phyloP scores from a whole-genome alignment of 2,329 filamentous ascomycete genomes.

The Stachybotrys elegans region DNA sequence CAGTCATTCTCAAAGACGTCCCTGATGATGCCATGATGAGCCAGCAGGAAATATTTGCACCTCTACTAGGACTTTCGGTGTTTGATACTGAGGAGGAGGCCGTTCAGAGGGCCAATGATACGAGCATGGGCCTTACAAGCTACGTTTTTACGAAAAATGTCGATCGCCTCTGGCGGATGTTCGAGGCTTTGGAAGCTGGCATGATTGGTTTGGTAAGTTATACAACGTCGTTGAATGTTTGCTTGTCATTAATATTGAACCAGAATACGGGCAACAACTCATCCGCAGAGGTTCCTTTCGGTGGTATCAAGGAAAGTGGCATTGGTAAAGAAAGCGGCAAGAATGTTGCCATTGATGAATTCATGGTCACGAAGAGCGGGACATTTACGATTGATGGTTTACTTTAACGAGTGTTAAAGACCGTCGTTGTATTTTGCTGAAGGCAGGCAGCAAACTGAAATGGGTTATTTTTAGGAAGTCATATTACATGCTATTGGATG shows the following conservation, averaged over 20 bases:
- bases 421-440: too few species aligned
- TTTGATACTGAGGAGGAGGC: conserved; percentile 69
- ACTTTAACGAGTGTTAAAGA: too few species aligned
- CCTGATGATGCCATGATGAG: conserved; percentile 61
- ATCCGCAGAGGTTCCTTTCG: conserved; percentile 39
- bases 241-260: too few species aligned
- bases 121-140: conserved; percentile 65
- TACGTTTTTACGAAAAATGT: conserved; percentile 60
- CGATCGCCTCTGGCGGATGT: conserved; percentile 35
- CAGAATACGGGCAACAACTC: conserved; percentile 36
- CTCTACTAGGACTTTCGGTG: conserved; percentile 62
- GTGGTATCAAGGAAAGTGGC: conserved; percentile 44
- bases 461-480: too few species aligned
- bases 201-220: conserved; percentile 31
- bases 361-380: too few species aligned
- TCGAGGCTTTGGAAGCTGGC: conserved; percentile 42
- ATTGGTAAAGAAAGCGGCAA: too few species aligned
- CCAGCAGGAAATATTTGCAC: conserved; percentile 68
- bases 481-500: too few species aligned
- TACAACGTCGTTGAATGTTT: too few species aligned
- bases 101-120: conserved; percentile 57
- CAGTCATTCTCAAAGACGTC: conserved; percentile 64
- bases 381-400: too few species aligned
- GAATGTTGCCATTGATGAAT: too few species aligned
- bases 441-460: too few species aligned